A percentile compares a stretch with the other conserved stretches of the same genome.
phyloP scores from a whole-genome alignment of 805 yeast genomes.

The Candida pseudofarinosa region DNA sequence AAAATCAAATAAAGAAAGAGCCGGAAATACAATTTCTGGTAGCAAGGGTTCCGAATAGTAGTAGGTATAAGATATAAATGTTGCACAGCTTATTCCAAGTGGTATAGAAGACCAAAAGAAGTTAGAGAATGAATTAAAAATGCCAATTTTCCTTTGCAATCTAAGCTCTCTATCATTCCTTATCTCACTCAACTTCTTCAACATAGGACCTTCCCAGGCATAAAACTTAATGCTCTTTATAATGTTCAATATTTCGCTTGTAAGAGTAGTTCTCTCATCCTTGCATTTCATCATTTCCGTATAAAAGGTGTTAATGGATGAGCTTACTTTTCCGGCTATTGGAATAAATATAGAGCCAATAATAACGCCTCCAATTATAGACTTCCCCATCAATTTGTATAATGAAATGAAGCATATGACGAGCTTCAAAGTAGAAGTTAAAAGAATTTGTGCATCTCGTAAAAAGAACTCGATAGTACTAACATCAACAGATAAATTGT shows the following conservation, averaged over 20 bases:
- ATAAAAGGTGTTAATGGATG: slow-evolving; percentile 21
- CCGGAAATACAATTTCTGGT: slow-evolving; percentile 39
- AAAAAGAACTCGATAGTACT: slow-evolving; percentile 13
- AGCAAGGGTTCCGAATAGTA: slow-evolving; percentile 23
- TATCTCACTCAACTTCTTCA: slow-evolving; percentile 25
- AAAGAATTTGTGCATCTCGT: slow-evolving; percentile 14
- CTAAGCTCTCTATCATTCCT: slow-evolving; percentile 34
- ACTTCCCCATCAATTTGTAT: slow-evolving; percentile 29
- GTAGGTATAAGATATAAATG: slow-evolving; percentile 25
- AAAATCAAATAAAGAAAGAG: slow-evolving; percentile 33
- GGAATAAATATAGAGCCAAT: slow-evolving; percentile 32
- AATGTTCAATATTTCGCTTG: slow-evolving; percentile 34
- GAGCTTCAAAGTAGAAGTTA: slow-evolving; percentile 22
- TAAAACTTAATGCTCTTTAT: slow-evolving; percentile 38
- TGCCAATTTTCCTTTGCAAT: slow-evolving; percentile 25
- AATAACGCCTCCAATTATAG: slow-evolving; percentile 34
- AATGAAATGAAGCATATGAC: slow-evolving; percentile 26
- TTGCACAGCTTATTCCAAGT: slow-evolving; percentile 30
- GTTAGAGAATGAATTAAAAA: slow-evolving; percentile 26
- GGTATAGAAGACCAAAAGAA: slow-evolving; percentile 40
- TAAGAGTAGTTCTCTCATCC: slow-evolving; percentile 34
- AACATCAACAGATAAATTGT: slow-evolving; percentile 29
- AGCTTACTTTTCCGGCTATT: slow-evolving; percentile 21
- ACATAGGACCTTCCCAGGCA: slow-evolving; percentile 41
- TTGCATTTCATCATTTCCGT: slow-evolving; percentile 28